A percentile compares a stretch with the other conserved stretches of the same genome.
phyloP scores from a whole-genome alignment of 2,329 filamentous ascomycete genomes.

The Pestalotiopsis sp. region DNA sequence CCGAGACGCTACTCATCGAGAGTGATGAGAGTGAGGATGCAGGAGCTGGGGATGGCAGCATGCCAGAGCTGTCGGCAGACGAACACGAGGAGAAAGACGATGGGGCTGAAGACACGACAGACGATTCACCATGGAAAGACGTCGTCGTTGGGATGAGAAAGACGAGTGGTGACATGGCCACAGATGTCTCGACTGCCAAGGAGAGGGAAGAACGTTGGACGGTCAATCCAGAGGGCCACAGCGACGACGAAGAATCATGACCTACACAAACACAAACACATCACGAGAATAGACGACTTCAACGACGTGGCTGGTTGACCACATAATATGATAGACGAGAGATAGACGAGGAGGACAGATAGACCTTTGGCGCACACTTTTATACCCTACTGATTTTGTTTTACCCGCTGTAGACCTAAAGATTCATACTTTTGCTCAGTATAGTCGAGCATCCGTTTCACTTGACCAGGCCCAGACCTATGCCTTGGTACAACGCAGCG shows the following conservation, averaged over 20 bases:
- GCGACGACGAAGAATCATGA: background rate
- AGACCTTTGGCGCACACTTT: background rate
- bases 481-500: no score
- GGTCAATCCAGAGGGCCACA: background rate
- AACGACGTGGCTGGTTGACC: background rate
- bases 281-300: background rate
- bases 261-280: background rate
- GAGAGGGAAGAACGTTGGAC: slow-evolving; percentile 15
- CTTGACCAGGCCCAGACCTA: no score
- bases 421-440: background rate
- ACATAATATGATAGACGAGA: background rate
- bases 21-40: slow-evolving; percentile 17
- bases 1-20: slow-evolving; percentile 25
- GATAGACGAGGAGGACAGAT: background rate
- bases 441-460: background rate
- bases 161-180: slow-evolving; percentile 14
- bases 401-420: background rate
- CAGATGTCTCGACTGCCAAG: slow-evolving; percentile 16
- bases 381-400: slow-evolving; percentile 1
- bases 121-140: slow-evolving; percentile 21
- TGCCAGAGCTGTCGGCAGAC: slow-evolving; percentile 11
- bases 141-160: slow-evolving; percentile 17
- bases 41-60: slow-evolving; percentile 11
- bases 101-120: slow-evolving; percentile 12
- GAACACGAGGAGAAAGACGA: slow-evolving; percentile 13